Conservation (phyloP, 2,329 filamentous ascomycete genomes). For the Grosmannia clavigera region DNA sequence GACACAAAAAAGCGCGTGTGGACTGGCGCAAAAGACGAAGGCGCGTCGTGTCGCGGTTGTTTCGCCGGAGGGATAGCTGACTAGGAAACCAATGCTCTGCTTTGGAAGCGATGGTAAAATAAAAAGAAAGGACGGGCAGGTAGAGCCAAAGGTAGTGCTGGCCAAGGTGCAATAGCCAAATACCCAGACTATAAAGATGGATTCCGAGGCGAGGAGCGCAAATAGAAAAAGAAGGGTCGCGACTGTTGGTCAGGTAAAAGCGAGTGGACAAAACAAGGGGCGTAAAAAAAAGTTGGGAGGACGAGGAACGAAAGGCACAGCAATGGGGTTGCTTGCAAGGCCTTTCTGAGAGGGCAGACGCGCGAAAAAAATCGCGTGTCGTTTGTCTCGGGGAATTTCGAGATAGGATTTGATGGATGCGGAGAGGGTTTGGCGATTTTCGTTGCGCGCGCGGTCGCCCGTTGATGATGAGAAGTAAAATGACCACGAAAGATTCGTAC, state of each 20-base stretch:
- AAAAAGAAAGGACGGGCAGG: neutral
- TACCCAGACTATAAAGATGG: neutral
- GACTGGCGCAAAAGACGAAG: neutral
- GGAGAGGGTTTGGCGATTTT: constrained; percentile 46
- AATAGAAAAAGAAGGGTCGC: neutral
- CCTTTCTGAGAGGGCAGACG: constrained; percentile 27
- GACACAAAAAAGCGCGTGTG: neutral
- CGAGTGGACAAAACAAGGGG: constrained; percentile 1
- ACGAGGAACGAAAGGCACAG: neutral
- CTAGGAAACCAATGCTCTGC: neutral
- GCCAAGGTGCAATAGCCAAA: neutral
- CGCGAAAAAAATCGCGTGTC: constrained; percentile 40
- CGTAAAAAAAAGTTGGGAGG: neutral
- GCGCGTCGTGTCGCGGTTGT: constrained; percentile 7
- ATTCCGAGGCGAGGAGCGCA: neutral
- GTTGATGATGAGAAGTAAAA: constrained; percentile 36
- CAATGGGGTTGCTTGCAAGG: constrained; percentile 15
- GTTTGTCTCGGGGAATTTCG: constrained; percentile 35
- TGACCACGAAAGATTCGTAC: constrained; percentile 37
- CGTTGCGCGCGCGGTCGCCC: constrained; percentile 43
- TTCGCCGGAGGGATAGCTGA: neutral
- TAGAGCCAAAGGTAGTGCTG: neutral
- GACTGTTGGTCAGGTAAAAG: neutral
- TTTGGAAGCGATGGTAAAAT: neutral
- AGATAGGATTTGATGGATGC: constrained; percentile 48